Conservation (phyloP, 176 grass and related monocot genomes). For the Oryza glumipatula region DNA sequence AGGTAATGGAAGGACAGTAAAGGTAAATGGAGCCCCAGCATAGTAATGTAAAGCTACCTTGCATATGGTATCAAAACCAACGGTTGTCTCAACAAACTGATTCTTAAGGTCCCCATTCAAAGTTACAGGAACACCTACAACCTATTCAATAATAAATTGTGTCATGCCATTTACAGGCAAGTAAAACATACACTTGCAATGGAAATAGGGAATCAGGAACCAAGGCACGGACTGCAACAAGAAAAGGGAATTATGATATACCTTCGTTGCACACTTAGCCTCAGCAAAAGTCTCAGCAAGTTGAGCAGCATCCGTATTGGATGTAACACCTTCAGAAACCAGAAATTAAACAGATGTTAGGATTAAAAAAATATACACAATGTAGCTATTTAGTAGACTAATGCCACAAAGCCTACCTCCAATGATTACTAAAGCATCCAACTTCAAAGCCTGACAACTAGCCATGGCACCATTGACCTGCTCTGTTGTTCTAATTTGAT, state of each 20-base stretch:
- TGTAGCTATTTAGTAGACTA: constrained; percentile 17
- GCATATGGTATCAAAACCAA: constrained; percentile 98
- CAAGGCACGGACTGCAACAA: neutral
- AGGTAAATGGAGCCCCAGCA: neutral
- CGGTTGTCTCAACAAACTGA: constrained; percentile 96
- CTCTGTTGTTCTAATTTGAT: constrained; percentile 97
- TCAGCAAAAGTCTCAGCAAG: constrained; percentile 99
- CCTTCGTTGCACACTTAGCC: constrained; percentile 92
- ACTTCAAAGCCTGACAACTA: constrained; percentile 80
- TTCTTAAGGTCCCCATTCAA: constrained; percentile 99
- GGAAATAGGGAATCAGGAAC: constrained; percentile 3
- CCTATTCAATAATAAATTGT: constrained; percentile 51
- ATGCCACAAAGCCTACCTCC: constrained; percentile 64
- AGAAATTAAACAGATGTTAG: constrained; percentile 35
- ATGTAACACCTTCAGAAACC: constrained; percentile 76
- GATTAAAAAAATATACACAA: neutral
- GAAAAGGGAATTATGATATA: constrained; percentile 19
- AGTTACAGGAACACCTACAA: constrained; percentile 98
- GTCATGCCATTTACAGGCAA: neutral
- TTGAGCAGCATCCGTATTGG: constrained; percentile 93
- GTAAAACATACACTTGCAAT: constrained; percentile 13
- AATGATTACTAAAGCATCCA: constrained; percentile 93
- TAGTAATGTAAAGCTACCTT: constrained; percentile 62
- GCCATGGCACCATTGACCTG: constrained; percentile 91
- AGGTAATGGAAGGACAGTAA: constrained; percentile 5